Conservation (phyloP, 768 basidiomycete species). For the Kwoniella newhampshirensis region DNA sequence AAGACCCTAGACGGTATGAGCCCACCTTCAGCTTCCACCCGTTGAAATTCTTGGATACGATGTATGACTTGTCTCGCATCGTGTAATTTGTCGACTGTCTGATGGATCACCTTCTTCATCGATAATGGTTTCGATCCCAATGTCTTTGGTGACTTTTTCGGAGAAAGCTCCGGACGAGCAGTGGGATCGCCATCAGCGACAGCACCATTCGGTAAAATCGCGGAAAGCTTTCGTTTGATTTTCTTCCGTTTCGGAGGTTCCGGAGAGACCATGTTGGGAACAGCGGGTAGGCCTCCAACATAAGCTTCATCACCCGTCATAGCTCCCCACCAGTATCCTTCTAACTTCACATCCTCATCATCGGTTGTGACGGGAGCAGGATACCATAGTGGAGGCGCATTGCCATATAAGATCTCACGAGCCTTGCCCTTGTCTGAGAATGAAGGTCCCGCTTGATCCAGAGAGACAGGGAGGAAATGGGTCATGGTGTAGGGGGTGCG, state of each 20-base stretch:
- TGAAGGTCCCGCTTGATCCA: slow-evolving; percentile 35
- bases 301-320: slow-evolving; percentile 34
- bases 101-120: slow-evolving; percentile 28
- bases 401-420: slow-evolving; percentile 29
- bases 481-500: slow-evolving; percentile 40
- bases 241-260: neutral
- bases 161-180: neutral
- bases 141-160: neutral
- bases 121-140: slow-evolving; percentile 7
- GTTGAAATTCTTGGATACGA: slow-evolving; percentile 41
- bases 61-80: slow-evolving; percentile 22
- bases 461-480: slow-evolving; percentile 26
- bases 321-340: slow-evolving; percentile 41
- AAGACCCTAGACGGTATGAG: slow-evolving; percentile 45
- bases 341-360: slow-evolving; percentile 31
- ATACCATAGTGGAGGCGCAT: slow-evolving; percentile 40
- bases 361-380: slow-evolving; percentile 20
- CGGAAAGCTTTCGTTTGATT: neutral
- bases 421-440: slow-evolving; percentile 46
- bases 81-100: slow-evolving; percentile 31
- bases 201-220: slow-evolving; percentile 5
- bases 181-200: neutral
- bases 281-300: slow-evolving; percentile 30
- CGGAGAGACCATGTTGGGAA: slow-evolving; percentile 25
- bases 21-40: slow-evolving; percentile 39